Base-by-base conservation (phyloP, 495 filamentous ascomycete species). In the Pyrenopolyporus hunteri region DNA sequence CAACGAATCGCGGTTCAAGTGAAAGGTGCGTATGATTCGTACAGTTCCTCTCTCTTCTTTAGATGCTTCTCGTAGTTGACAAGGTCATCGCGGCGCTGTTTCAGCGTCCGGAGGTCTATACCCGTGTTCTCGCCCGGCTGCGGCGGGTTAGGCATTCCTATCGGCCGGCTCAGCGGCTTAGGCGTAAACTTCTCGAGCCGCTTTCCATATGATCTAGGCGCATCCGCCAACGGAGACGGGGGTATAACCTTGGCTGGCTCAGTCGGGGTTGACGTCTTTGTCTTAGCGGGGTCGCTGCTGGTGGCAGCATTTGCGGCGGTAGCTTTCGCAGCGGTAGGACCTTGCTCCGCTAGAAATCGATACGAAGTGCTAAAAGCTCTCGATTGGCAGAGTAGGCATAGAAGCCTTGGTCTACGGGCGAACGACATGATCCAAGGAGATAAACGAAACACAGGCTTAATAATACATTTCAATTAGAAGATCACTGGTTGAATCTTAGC, bases 31-130 rank as follows among this genome's bases (percentile, higher is more conserved):
- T 36, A 23, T 42, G 9, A 33, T 43, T 13, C 82, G 60, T 81
- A 92, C 89, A 97, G 75, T 69, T 88, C 74, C 59, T 89, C 79
- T 47, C 92, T 83, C 54, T 83, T 84, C 53, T 78, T 79, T 4
- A 95, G 73, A 71, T 97, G 91, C 67, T 89, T 89, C 25, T 96
- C 88, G 60, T 89, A 92, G 71, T 96, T 79, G 39, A 89, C 84
- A 63, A 93, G 90, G 64, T 96, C 92, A 39, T 90, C 87, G 13
- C 89, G 81, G 32, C 85, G 84, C 74, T 97, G 76, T 36, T 79
- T 75, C 66, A 85, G 74, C 6, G 86, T 81, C 13, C 92, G 85
- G 2, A 42, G 26, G 63, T 96, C 92, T 60, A 89, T 70, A 10
- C 92, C 91, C 10, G 83, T 87, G 70, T 97, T 98, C 68, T 96